Evolutionary conservation across 805 yeast genomes (phyloP).

Genomic region (Clavispora vitiphila): DNA sequence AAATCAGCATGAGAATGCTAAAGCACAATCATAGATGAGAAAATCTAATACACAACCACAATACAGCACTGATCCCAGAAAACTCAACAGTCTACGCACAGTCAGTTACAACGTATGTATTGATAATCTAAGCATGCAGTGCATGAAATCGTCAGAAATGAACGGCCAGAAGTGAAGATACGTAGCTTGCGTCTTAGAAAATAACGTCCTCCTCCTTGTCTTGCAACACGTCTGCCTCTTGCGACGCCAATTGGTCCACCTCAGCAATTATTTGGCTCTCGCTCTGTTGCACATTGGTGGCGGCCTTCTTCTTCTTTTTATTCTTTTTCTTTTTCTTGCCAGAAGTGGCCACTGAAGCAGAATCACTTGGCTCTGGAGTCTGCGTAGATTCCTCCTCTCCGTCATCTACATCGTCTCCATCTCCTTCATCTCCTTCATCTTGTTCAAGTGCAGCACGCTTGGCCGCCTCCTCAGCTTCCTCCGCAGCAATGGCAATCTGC

Average conservation of each 20-base stretch:
- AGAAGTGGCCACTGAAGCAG: slow-evolving; percentile 1
- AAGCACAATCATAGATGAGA: too few relatives aligned
- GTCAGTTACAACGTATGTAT: background rate
- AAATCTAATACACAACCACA: too few relatives aligned
- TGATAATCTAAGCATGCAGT: background rate
- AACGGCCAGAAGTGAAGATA: background rate
- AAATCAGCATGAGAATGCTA: too few relatives aligned
- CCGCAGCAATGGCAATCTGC: slow-evolving; percentile 68
- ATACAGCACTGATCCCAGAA: too few relatives aligned
- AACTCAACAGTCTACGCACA: too few relatives aligned
- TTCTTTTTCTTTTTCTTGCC: slow-evolving; percentile 12
- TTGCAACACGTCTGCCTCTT: slow-evolving; percentile 26
- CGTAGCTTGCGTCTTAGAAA: slow-evolving; percentile 18
- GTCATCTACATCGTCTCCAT: slow-evolving; percentile 18
- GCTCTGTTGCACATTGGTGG: slow-evolving; percentile 7
- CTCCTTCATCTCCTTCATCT: slow-evolving; percentile 18
- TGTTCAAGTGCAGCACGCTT: slow-evolving; percentile 15
- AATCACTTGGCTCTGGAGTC: slow-evolving; percentile 3
- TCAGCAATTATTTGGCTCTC: slow-evolving; percentile 21
- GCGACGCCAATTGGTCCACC: slow-evolving; percentile 23
- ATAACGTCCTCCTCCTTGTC: slow-evolving; percentile 45
- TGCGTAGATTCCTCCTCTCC: slow-evolving; percentile 15
- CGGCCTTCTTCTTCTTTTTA: slow-evolving; percentile 12
- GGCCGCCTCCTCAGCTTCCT: slow-evolving; percentile 47
- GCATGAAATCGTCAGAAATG: background rate